Evolutionary conservation across 1,139 yeast species (phyloP), one percentile per base, ranked within the genome.

Genomic region (Suhomyces guaymorum): DNA sequence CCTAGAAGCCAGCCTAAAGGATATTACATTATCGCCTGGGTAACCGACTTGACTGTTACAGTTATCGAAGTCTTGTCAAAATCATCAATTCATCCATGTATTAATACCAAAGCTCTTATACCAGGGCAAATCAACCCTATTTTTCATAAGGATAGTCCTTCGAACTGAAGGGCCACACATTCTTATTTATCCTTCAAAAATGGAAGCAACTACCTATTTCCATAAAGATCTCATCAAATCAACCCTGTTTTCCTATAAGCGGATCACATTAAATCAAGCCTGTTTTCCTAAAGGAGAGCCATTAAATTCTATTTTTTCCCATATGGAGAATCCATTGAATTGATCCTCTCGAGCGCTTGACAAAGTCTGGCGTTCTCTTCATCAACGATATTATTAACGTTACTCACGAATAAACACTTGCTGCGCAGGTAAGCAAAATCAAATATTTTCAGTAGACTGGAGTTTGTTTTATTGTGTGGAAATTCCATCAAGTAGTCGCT

Each of bases 321-420:
- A 33, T 54, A 54, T 5, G 49, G 49, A 3, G 54, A 48, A 22
- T 50, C 52, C 12, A 51, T 49, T n/a, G 43, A 19, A 7, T 28
- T 28, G 37, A 33, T 28, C n/a, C 7, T 33, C 13, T 25, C 26
- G 25, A 33, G 37, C 6, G 28, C 28, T 28, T 45, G 38, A 4
- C 57, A 39, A 15, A 39, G 34, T 22, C 44, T 42, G 27, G 31
- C 44, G 37, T 24, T 27, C 42, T 36, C 15, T 36, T 28, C 29
- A 27, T 33, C 24, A 17, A 43, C 30, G 7, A 44, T 37, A 7
- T 36, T 37, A 16, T 45, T 27, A 28, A 38, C 37, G 33, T 38
- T 38, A 28, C 36, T 24, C 30, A 60, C 30, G 16, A 59, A 49
- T 23, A 61, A 38, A 21, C 58, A 42, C 39, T 58, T 60, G 29